A percentile compares a stretch with the other conserved stretches of the same genome.
Evolutionary conservation across 2,329 filamentous ascomycete genomes (phyloP).

Genomic region (Colletotrichum liaoningense): DNA sequence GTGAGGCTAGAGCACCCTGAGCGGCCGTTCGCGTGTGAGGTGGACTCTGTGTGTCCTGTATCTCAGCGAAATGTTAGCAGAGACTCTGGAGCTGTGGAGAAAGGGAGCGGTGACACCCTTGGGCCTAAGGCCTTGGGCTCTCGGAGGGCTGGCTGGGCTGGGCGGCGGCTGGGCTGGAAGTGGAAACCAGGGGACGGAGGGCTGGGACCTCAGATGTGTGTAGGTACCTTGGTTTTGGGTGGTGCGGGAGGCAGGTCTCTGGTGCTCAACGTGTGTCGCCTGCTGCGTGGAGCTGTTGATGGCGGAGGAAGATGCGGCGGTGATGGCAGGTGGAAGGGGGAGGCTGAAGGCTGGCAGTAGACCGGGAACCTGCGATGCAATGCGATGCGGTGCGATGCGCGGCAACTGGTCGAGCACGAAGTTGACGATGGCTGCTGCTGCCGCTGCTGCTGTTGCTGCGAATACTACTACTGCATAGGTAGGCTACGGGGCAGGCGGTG

Average conservation of each 20-base stretch:
- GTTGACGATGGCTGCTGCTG: background rate
- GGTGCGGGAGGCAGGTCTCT: background rate
- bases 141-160: constrained; percentile 4
- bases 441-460: background rate
- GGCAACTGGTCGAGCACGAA: background rate
- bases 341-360: no score
- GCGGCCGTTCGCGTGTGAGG: background rate
- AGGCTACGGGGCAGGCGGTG: background rate
- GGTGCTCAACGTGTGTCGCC: background rate
- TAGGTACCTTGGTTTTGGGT: no score
- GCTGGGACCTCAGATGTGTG: background rate
- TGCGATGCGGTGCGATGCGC: background rate
- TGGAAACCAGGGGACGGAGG: constrained; percentile 4
- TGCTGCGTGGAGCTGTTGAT: background rate
- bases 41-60: no score
- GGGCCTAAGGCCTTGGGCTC: background rate
- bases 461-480: no score
- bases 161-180: constrained; percentile 6
- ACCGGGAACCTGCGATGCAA: background rate
- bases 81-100: background rate
- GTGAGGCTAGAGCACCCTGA: background rate
- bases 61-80: no score
- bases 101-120: constrained; percentile 7
- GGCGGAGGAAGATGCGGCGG: background rate
- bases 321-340: no score